Conservation (phyloP, 2,329 filamentous ascomycete genomes). For the Aphanocladium album region DNA sequence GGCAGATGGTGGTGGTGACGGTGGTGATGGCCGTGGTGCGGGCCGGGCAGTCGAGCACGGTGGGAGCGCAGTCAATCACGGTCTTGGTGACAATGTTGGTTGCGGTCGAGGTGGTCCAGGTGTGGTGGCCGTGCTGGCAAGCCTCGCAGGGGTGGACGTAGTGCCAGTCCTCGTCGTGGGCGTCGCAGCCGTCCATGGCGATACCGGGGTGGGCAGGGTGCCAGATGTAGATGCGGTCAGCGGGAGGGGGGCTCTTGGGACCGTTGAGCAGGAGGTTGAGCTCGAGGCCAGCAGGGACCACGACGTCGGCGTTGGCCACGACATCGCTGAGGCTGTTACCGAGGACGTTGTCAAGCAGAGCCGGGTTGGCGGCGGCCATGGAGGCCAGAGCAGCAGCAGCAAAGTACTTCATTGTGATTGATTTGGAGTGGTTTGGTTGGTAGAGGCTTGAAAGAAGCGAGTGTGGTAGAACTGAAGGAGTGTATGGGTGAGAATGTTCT, state of each 20-base stretch:
- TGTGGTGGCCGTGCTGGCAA: slow-evolving; percentile 23
- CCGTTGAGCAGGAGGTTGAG: slow-evolving; percentile 15
- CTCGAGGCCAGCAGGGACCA: slow-evolving; percentile 11
- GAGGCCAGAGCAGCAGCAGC: slow-evolving; percentile 15
- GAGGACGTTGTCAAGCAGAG: not conserved
- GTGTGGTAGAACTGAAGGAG: slow-evolving; percentile 12
- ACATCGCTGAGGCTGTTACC: slow-evolving; percentile 6
- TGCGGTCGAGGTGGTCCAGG: slow-evolving; percentile 39
- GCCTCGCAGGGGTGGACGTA: slow-evolving; percentile 29
- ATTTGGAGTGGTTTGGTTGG: slow-evolving; percentile 15
- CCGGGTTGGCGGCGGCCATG: slow-evolving; percentile 12
- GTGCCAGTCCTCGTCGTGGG: slow-evolving; percentile 29
- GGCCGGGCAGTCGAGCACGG: slow-evolving; percentile 34
- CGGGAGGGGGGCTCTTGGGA: slow-evolving; percentile 21
- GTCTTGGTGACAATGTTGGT: slow-evolving; percentile 34
- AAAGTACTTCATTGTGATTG: slow-evolving; percentile 22
- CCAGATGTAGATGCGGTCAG: slow-evolving; percentile 27
- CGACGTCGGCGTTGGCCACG: not conserved
- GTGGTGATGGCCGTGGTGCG: slow-evolving; percentile 34
- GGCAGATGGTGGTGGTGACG: slow-evolving; percentile 40
- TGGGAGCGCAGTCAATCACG: slow-evolving; percentile 33
- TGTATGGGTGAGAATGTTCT: slow-evolving; percentile 15
- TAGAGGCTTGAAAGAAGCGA: not conserved
- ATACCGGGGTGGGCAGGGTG: slow-evolving; percentile 33
- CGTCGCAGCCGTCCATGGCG: slow-evolving; percentile 33